Conservation (phyloP, 148 eudicot species). For the Spergularia marina region DNA sequence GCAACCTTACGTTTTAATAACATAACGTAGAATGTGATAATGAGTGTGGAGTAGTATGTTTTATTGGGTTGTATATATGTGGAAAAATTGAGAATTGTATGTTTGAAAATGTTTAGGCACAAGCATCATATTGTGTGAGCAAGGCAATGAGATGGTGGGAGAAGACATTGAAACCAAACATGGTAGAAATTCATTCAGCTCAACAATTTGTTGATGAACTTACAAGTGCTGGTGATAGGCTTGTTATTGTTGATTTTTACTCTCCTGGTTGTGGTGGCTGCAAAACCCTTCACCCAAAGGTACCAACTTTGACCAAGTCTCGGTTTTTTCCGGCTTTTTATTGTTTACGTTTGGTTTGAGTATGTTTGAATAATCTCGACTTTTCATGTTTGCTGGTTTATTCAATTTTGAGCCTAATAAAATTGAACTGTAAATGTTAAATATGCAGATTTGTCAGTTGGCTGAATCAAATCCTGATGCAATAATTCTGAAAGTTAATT, state of each 20-base stretch:
- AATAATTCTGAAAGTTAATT: conserved; percentile 61
- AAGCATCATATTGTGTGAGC: conserved; percentile 51
- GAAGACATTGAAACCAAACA: conserved; percentile 70
- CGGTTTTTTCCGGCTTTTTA: too few relatives aligned
- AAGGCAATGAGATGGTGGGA: conserved; percentile 89
- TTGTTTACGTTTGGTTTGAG: too few relatives aligned
- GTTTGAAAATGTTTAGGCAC: conserved; percentile 36
- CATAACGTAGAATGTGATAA: too few relatives aligned
- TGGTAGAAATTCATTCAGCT: conserved; percentile 77
- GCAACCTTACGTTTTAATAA: too few relatives aligned
- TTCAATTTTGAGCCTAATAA: neutral
- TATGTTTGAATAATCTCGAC: too few relatives aligned
- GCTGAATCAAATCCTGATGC: conserved; percentile 78
- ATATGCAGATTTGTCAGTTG: conserved; percentile 73
- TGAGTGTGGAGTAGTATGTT: too few relatives aligned
- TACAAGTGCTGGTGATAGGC: conserved; percentile 57
- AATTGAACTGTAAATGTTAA: neutral
- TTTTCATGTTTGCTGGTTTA: neutral
- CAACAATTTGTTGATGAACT: conserved; percentile 60
- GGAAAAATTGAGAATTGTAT: neutral
- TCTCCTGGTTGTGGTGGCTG: conserved; percentile 99
- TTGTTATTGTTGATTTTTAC: conserved; percentile 77
- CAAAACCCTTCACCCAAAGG: conserved; percentile 91
- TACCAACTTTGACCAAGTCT: conserved; percentile 16
- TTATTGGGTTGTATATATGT: neutral